Percentiles rank a stretch among this genome's conserved stretches.
Conservation (phyloP, 768 basidiomycete species). For the Basidioascus undulatus region DNA sequence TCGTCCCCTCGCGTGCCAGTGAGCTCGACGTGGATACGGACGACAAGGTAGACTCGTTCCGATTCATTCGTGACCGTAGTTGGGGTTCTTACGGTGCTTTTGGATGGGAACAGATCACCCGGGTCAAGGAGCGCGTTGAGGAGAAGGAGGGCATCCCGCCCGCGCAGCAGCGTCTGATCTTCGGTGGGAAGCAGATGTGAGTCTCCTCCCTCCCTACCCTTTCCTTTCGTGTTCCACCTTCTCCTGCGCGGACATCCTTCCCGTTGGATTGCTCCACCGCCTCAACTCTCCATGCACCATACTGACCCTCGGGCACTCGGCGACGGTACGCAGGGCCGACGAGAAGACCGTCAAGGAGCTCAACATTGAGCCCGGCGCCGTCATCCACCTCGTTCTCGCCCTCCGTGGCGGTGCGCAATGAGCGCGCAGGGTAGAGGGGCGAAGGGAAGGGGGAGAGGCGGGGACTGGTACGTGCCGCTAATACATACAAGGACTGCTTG, state of each 20-base stretch:
- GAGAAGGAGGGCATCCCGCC: conserved; percentile 97
- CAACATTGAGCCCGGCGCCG: conserved; percentile 60
- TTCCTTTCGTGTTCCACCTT: neutral
- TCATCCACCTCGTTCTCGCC: conserved; percentile 82
- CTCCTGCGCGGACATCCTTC: neutral
- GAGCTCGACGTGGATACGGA: conserved; percentile 84
- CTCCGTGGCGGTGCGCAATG: conserved; percentile 87
- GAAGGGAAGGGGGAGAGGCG: too few relatives aligned
- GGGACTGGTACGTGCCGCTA: too few relatives aligned
- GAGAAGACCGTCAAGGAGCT: conserved; percentile 72
- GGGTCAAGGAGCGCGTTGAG: conserved; percentile 94
- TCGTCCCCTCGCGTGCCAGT: conserved; percentile 22
- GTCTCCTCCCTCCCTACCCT: conserved; percentile 5
- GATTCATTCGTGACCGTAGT: neutral
- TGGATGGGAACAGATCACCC: conserved; percentile 40
- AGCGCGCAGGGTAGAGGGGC: too few relatives aligned
- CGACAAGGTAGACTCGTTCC: conserved; percentile 35
- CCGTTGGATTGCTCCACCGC: neutral
- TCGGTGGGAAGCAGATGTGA: conserved; percentile 74
- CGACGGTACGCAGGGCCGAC: conserved; percentile 50
- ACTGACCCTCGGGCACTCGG: too few relatives aligned
- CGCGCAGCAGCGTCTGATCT: conserved; percentile 83
- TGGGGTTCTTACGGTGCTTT: neutral
- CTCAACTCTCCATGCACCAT: too few relatives aligned
- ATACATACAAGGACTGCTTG: too few relatives aligned